Base-by-base conservation (phyloP, 2,329 filamentous ascomycete species). In the Colletotrichum tabaci region DNA sequence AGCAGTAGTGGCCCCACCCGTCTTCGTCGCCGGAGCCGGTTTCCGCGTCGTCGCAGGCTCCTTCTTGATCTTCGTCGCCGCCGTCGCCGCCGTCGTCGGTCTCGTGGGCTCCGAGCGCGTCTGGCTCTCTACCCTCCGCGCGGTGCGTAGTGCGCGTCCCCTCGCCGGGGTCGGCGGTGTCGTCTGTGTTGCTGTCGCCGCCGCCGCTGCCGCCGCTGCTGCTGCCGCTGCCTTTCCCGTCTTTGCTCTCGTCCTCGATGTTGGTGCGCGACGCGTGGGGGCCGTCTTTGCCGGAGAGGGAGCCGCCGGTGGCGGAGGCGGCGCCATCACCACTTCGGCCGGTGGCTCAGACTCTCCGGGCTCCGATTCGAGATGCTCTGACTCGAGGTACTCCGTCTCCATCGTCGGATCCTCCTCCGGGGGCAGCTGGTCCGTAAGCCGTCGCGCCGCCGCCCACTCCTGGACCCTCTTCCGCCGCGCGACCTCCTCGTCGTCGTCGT, bases 111-210 rank as follows among this genome's bases (percentile, higher is more conserved):
- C 68, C 3, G 52, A 58, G 4, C 68, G 40, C 4, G 68, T 71
- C 68, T 71, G 64, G 52, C 68, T 71, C 16, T 71, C 68, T n/a
- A 71, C 57, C 26, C 68, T 53, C n/a, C 68, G 66, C 44, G 58
- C 62, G 3, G 40, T 66, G 40, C 67, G 13, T n/a, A 49, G 26
- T 13, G 40, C n/a, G 12, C 67, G 44, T 15, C 57, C 56, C 3
- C 26, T 53, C 2, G 65, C 49, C 4, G 67, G 60, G 4, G 42
- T 61, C 2, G 67, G 42, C 3, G 35, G 44, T 0, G 30, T 15
- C 3, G 67, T 38, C 26, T 61, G 53, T 4, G 56, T 26, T 13
- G 68, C 23, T 6, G 64, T 35, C 2, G 61, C 42, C 53, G 61
- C 35, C 6, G 64, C 44, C 53, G 61, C 35, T 4, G 64, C 44